Percentiles rank a stretch among this genome's conserved stretches.
Evolutionary conservation across 148 eudicot genomes (phyloP).

Genomic region (Rhododendron mucronatum): DNA sequence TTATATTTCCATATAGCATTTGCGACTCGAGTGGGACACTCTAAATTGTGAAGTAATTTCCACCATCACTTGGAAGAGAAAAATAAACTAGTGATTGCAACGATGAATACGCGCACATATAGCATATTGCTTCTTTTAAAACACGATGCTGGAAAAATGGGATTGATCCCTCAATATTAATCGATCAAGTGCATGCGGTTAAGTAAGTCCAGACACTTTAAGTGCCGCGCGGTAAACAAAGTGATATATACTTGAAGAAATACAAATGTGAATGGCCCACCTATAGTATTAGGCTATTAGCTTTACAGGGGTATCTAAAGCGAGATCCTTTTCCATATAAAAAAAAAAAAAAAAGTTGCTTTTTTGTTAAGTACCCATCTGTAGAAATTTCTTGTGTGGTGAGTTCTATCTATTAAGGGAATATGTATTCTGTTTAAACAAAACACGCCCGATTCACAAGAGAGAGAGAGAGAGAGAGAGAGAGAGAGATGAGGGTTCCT

Average conservation of each 20-base stretch:
- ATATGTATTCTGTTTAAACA: background rate
- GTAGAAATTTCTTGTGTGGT: background rate
- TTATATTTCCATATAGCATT: too few relatives aligned
- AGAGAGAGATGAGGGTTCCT: slow-evolving; percentile 18
- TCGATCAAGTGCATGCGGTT: too few relatives aligned
- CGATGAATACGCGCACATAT: too few relatives aligned
- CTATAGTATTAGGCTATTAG: background rate
- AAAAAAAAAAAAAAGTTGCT: background rate
- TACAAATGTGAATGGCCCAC: background rate
- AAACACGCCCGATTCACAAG: background rate
- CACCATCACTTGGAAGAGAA: too few relatives aligned
- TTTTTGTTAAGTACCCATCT: background rate
- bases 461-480: slow-evolving; percentile 19
- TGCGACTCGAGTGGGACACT: too few relatives aligned
- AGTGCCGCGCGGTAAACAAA: too few relatives aligned
- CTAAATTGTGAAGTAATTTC: too few relatives aligned
- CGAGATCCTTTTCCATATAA: background rate
- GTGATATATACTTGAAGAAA: background rate
- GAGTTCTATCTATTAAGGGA: background rate
- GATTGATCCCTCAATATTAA: too few relatives aligned
- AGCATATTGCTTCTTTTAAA: background rate
- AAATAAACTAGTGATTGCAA: too few relatives aligned
- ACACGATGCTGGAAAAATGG: background rate
- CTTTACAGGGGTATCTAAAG: background rate
- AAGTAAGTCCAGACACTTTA: too few relatives aligned